Evolutionary conservation across 306 rosid species (phyloP).

Genomic region (Acacia crassicarpa): DNA sequence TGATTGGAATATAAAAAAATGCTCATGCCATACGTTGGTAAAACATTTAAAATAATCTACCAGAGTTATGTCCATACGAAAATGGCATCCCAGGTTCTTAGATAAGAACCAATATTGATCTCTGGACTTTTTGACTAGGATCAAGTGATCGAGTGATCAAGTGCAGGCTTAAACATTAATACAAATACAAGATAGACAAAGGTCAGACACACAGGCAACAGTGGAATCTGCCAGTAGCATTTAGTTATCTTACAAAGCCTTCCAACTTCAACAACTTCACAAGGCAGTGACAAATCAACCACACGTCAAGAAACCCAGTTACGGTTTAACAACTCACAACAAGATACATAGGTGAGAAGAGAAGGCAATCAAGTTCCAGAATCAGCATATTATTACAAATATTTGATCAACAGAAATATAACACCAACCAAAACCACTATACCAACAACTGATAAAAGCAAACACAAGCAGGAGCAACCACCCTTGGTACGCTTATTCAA

Average conservation of each 20-base stretch:
- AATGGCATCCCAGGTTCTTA: not conserved
- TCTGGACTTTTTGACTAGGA: not conserved
- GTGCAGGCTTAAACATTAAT: not conserved
- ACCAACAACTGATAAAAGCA: constrained; percentile 78
- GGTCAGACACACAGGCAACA: constrained; percentile 21
- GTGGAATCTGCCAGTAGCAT: constrained; percentile 20
- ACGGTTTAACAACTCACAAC: constrained; percentile 29
- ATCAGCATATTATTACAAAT: constrained; percentile 50
- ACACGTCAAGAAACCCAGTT: constrained; percentile 18
- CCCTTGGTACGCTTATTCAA: constrained; percentile 86
- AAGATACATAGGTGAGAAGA: constrained; percentile 18
- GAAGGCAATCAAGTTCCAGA: not conserved
- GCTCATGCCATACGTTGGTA: not conserved
- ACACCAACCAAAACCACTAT: constrained; percentile 69
- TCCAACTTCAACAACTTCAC: constrained; percentile 9
- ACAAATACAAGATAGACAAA: constrained; percentile 7
- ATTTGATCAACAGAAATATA: constrained; percentile 69
- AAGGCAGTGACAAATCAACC: constrained; percentile 32
- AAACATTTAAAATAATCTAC: not conserved
- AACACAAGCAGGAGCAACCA: constrained; percentile 90
- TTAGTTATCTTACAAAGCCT: not conserved
- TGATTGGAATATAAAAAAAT: not conserved
- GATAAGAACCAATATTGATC: not conserved
- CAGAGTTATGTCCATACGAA: not conserved
- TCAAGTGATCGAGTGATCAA: not conserved